Evolutionary conservation across 2,329 filamentous ascomycete genomes (phyloP).

Genomic region (Ustilaginoidea virens): DNA sequence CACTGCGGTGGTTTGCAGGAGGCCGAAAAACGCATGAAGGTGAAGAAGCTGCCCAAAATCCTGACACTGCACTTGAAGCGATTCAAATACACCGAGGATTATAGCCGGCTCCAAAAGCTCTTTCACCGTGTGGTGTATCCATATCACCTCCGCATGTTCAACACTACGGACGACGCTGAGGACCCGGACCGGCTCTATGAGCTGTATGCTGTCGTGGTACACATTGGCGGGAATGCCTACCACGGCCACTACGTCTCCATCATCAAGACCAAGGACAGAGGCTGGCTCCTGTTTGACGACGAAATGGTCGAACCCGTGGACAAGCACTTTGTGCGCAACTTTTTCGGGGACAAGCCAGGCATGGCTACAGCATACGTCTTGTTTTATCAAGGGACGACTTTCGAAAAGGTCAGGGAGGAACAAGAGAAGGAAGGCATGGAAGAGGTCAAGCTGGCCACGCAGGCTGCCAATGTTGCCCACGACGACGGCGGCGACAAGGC

Average conservation of each 20-base stretch:
- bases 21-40: constrained; percentile 98
- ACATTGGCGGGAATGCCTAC: constrained; percentile 92
- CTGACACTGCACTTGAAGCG: constrained; percentile 86
- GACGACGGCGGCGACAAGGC: constrained; percentile 29
- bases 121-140: constrained; percentile 96
- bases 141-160: constrained; percentile 91
- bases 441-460: constrained; percentile 40
- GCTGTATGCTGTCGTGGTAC: constrained; percentile 90
- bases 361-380: constrained; percentile 92
- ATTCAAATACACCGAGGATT: constrained; percentile 96
- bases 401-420: constrained; percentile 55
- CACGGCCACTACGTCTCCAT: constrained; percentile 97
- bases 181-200: constrained; percentile 92
- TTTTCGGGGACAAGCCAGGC: constrained; percentile 85
- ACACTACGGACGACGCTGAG: constrained; percentile 89
- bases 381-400: constrained; percentile 87
- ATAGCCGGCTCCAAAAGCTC: constrained; percentile 84
- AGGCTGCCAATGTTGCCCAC: constrained; percentile 39
- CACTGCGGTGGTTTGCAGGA: constrained; percentile 93
- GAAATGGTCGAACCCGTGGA: constrained; percentile 98
- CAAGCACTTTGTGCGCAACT: constrained; percentile 89
- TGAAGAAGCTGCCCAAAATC: constrained; percentile 84
- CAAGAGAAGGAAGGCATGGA: constrained; percentile 65
- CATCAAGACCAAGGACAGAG: constrained; percentile 90
- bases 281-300: constrained; percentile 94